Evolutionary conservation across 2,329 filamentous ascomycete species (phyloP).

Genomic region (Microthyrium microscopicum): DNA sequence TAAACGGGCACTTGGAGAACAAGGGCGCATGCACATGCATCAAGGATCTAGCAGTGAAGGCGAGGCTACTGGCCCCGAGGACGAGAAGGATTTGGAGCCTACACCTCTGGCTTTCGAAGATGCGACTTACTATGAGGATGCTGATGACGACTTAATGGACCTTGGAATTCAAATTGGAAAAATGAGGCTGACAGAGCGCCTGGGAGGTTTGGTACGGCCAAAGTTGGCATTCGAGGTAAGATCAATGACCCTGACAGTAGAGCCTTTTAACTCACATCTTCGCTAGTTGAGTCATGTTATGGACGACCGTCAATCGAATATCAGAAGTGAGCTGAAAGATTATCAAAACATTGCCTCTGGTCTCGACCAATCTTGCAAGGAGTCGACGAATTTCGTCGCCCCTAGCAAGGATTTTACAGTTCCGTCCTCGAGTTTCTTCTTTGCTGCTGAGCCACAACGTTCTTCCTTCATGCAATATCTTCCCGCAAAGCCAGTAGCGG

Average conservation of each 20-base stretch:
- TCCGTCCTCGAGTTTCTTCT: slow-evolving; percentile 51
- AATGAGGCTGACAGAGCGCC: slow-evolving; percentile 55
- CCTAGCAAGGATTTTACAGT: slow-evolving; percentile 51
- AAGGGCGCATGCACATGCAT: slow-evolving; percentile 9
- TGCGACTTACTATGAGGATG: slow-evolving; percentile 49
- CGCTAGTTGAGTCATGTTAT: slow-evolving; percentile 5
- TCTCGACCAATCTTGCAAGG: neutral
- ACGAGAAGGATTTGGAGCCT: slow-evolving; percentile 43
- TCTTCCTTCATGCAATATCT: slow-evolving; percentile 42
- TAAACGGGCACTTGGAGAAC: slow-evolving; percentile 17
- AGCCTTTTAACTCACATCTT: neutral
- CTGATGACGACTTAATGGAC: slow-evolving; percentile 53
- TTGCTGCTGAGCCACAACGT: slow-evolving; percentile 32
- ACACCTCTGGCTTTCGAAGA: slow-evolving; percentile 47
- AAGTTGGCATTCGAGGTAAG: slow-evolving; percentile 53
- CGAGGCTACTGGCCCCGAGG: slow-evolving; percentile 31
- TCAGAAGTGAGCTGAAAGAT: neutral
- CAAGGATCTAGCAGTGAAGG: slow-evolving; percentile 38
- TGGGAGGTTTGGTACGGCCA: slow-evolving; percentile 56
- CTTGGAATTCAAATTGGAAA: slow-evolving; percentile 55
- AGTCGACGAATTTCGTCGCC: slow-evolving; percentile 1
- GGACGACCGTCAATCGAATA: too few relatives aligned
- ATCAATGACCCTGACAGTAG: slow-evolving; percentile 3
- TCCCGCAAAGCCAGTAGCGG: slow-evolving; percentile 39
- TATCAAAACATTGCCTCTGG: neutral